Evolutionary conservation across 192 early-diverging fungal genomes (phyloP), one percentile per base, ranked within the genome.

Genomic region (Powellomyces hirtus): DNA sequence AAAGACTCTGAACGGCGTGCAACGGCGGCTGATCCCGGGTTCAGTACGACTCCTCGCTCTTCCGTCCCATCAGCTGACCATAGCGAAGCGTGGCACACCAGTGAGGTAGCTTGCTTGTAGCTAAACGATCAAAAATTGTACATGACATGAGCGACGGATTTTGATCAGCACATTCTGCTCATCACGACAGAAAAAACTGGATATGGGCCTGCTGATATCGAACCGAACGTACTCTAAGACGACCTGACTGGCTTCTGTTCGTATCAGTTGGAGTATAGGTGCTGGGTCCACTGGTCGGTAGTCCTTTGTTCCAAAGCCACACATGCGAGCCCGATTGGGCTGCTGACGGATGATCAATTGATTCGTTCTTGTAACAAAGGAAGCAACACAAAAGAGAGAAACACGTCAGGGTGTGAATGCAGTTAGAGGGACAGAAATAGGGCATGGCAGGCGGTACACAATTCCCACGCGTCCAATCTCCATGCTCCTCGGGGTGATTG

Each of bases 281-380:
- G 76, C 65, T 29, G 76, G 76, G 37, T 77, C 75, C 18, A 77
- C 51, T 13, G 73, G 60, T 52, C 75, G 55, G 13, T 61, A 38
- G 46, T 77, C 75, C 45, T 77, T 77, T 3, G 59, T 60, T 3
- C 59, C 72, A 49, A 81, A 81, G 1, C 80, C 80, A 49, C 80
- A 81, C 62, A 81, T 76, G 20, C 80, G 71, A 6, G 76, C 74
- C 31, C 71, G 60, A 22, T 53, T 62, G 1, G 79, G 76, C 31
- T 77, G 75, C 53, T 81, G 79, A 11, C 74, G 63, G 8, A 81
- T 68, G 22, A 75, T 45, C 24, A 81, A 27, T 36, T 60, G 20
- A 38, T 60, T 60, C 2, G 59, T 60, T 36, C 59, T 60, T 5
- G 5, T 6, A 14, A 24, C 40, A 49, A 49, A 24, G 26, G 26